Evolutionary conservation across 2,329 filamentous ascomycete species (phyloP), one percentile per base, ranked within the genome.

Genomic region (Aspergillus ruber): DNA sequence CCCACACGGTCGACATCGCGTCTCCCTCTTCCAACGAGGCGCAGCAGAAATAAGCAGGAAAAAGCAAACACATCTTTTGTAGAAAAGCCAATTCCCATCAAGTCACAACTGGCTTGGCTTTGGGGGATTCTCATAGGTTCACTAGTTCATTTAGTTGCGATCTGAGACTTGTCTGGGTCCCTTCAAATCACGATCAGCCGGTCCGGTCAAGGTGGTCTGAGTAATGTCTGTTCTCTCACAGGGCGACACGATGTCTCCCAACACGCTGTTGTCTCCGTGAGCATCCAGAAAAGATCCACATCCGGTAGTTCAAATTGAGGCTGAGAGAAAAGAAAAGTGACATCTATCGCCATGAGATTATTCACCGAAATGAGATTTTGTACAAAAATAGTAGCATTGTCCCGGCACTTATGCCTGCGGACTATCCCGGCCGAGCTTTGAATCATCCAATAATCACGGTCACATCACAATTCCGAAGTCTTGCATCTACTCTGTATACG

Each of bases 11-110:
- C 21, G n/a, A 39, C 36, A 39, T 18, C 36, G 17, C 17, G 18
- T 39, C 7, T 38, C 35, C 18, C 23, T 17, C 21, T 42, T 18
- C 40, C 40, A 42, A 42, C 40, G 40, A 42, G 40, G 23, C 40
- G 12, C 20, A 27, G 23, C 23, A 15, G n/a, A 42, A 27, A 42
- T 25, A 42, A 42, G 10, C 21, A 27, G 40, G 20, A 42, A 42
- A 25, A 42, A 42, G 40, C 40, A 42, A 42, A 17, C 7, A 29
- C 21, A 9, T 12, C 23, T 15, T 21, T 27, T 27, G 10, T 29
- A n/a, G 13, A 42, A 39, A 42, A 42, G 40, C 25, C 40, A 42
- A 42, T 42, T 42, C 40, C 21, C 39, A 41, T 12, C 12, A 8
- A n/a, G 33, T n/a, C 4, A 15, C 6, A n/a, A 7, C 8, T 15